phyloP scores from a whole-genome alignment of 2,329 filamentous ascomycete genomes.

The Tricladium varicosporioides region DNA sequence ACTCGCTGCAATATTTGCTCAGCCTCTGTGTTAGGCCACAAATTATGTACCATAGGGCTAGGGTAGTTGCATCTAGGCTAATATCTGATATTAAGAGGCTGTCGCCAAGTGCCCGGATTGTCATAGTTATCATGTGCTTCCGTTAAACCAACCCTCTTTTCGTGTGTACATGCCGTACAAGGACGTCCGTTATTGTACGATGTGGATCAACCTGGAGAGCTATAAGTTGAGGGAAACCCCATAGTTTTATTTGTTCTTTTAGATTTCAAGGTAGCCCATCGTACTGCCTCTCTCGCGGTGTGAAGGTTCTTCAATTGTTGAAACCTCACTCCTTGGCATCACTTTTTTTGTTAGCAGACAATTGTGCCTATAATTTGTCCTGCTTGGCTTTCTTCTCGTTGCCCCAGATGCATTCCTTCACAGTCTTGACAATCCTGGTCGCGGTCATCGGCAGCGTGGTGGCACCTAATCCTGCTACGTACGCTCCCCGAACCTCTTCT shows the following conservation, averaged over 20 bases:
- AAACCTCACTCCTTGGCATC: neutral
- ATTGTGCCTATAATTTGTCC: too few species aligned
- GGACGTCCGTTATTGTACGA: neutral
- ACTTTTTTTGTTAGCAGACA: too few species aligned
- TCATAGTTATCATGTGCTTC: neutral
- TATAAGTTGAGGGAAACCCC: neutral
- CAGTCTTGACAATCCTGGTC: conserved; percentile 1
- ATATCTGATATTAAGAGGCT: neutral
- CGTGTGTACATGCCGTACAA: neutral
- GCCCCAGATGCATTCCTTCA: conserved; percentile 1
- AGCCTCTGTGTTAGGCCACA: neutral
- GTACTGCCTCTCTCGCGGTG: neutral
- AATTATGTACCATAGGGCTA: neutral
- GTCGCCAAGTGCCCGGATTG: neutral
- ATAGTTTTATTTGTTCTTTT: too few species aligned
- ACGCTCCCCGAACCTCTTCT: neutral
- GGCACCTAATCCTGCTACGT: conserved; percentile 4
- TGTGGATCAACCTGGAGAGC: neutral
- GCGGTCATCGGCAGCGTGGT: neutral
- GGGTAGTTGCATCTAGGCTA: neutral
- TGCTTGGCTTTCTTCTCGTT: too few species aligned
- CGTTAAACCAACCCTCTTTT: neutral
- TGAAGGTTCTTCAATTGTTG: neutral
- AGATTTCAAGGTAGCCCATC: too few species aligned
- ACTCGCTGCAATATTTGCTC: neutral